Base-by-base conservation (phyloP, 495 filamentous ascomycete genomes). In the Aspergillus nanangensis region DNA sequence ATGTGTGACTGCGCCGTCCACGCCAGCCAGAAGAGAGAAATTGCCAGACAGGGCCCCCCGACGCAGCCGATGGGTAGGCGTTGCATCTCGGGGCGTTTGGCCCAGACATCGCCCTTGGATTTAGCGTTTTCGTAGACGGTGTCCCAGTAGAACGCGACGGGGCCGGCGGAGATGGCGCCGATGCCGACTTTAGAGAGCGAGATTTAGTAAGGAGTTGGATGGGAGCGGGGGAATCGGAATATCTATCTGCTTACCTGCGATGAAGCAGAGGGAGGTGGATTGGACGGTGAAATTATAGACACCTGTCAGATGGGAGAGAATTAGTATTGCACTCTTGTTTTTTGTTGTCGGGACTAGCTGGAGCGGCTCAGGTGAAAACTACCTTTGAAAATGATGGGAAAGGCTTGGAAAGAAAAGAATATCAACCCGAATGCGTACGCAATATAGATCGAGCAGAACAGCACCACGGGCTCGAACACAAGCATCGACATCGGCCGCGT, bases 341-440 rank as follows among this genome's bases (percentile, higher is more conserved):
- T n/a, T n/a, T 5, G 4, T 5, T 7, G 9, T 9, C 31, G 18
- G 44, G 33, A 22, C 20, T 18, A 44, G 31, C 13, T 18, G 15
- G 10, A 37, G 3, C 15, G n/a, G n/a, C n/a, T n/a, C n/a, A n/a
- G n/a, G n/a, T n/a, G n/a, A n/a, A n/a, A 35, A 11, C 3, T 55
- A 62, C 64, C 55, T 48, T 75, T 55, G 58, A 81, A 86, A 41
- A 86, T 84, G 11, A 86, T 70, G 0, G 82, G 82, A 54, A 77
- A 86, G 4, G 78, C 76, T 42, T 84, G 77, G 50, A 89, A 86
- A 48, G 76, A 84, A 54, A 89, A 68, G 40, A 63, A 89, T 50
- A 91, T 88, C 31, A 90, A 81, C n/a, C 77, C 78, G 57, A 89
- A 90, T 11, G 80, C 73, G 3, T 87, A 63, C 0, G 82, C 73